Conservation (phyloP, 2,329 filamentous ascomycete species). For the Sphaerulina populicola region DNA sequence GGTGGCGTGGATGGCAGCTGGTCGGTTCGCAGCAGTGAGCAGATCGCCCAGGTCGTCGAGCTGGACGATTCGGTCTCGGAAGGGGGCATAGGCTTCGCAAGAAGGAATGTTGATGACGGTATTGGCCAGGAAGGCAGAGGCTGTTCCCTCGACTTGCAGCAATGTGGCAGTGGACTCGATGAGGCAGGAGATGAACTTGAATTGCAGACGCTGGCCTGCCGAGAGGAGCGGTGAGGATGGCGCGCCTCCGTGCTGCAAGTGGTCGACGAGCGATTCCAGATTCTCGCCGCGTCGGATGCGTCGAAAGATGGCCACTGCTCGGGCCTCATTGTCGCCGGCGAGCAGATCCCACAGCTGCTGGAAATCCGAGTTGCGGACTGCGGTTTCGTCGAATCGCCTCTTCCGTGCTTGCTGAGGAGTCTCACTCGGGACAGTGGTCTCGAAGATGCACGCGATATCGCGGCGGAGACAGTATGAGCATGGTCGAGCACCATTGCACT, state of each 20-base stretch:
- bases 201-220: not conserved
- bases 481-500: conserved; percentile 5
- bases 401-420: conserved; percentile 8
- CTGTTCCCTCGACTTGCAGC: conserved; percentile 2
- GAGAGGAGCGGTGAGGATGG: not conserved
- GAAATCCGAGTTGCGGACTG: not conserved
- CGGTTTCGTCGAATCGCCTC: not conserved
- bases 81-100: not conserved
- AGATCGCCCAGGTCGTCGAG: conserved; percentile 1
- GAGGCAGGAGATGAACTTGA: conserved; percentile 2
- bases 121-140: not conserved
- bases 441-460: conserved; percentile 4
- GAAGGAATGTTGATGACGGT: not conserved
- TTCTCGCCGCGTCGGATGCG: conserved; percentile 5
- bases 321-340: conserved; percentile 4
- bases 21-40: not conserved
- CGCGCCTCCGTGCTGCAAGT: not conserved
- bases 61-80: conserved; percentile 4
- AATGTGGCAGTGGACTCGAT: conserved; percentile 4
- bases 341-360: conserved; percentile 4
- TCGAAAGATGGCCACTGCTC: not conserved
- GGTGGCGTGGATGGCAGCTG: not conserved
- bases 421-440: conserved; percentile 2
- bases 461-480: conserved; percentile 5
- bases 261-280: conserved; percentile 1